Percentiles rank a stretch among this genome's conserved stretches.
Evolutionary conservation across 2,329 filamentous ascomycete species (phyloP).

Genomic region (Aspergillus tubingensis): DNA sequence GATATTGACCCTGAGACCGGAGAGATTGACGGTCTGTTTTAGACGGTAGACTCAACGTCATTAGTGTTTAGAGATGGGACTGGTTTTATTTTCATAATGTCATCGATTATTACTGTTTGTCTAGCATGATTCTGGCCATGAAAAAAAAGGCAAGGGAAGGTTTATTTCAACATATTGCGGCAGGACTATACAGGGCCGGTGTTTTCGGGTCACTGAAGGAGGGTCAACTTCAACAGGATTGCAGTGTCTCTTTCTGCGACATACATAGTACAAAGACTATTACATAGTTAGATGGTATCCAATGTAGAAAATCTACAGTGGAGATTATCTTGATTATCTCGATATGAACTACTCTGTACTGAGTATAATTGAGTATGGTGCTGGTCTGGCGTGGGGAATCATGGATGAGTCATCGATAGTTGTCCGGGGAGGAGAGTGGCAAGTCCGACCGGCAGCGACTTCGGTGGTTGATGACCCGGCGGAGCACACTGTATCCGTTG

Average conservation of each 20-base stretch:
- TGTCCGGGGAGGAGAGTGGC: neutral
- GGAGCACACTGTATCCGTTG: conserved; percentile 12
- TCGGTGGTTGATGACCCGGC: conserved; percentile 15
- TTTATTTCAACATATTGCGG: conserved; percentile 15
- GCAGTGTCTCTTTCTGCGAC: neutral
- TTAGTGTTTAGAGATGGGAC: neutral
- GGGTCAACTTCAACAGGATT: conserved; percentile 3
- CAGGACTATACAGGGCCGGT: conserved; percentile 10
- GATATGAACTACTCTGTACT: neutral
- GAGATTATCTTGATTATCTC: neutral
- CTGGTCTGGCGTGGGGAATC: neutral
- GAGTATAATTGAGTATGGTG: conserved; percentile 13
- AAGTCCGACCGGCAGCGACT: conserved; percentile 12
- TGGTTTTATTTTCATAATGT: neutral
- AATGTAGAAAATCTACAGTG: neutral
- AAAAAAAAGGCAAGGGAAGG: neutral
- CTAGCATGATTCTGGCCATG: neutral
- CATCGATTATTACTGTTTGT: neutral
- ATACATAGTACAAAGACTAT: neutral
- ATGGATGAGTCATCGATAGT: neutral
- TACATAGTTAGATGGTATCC: neutral
- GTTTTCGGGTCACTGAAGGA: neutral
- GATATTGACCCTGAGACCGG: conserved; percentile 80
- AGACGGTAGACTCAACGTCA: conserved; percentile 35
- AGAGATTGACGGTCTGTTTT: conserved; percentile 88